Base-by-base conservation (phyloP, 192 early-diverging fungal species). In the Coemansia sp. region DNA sequence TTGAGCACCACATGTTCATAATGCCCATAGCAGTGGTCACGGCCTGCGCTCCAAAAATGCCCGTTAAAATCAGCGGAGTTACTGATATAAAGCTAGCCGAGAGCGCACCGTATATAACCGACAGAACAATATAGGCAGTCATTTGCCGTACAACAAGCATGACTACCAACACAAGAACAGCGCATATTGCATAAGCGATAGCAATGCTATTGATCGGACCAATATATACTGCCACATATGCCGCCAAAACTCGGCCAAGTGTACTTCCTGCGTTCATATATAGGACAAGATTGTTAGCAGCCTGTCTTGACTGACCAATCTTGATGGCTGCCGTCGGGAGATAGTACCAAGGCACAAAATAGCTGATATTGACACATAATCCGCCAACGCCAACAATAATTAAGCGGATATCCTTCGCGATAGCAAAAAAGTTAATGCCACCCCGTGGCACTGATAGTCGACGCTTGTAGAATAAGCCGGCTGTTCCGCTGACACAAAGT, bases 181-280 rank as follows among this genome's bases (percentile, higher is more conserved):
- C 57, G 54, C 75, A 77, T 21, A 67, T 64, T 0, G 25, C 19
- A 39, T 77, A 71, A 1, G 75, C 56, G n/a, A 59, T 37, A 12
- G 59, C 52, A 10, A 70, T 67, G 54, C 69, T 71, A 65, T 77
- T 77, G 45, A 71, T 77, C 23, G 75, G 69, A 3, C 75, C 75
- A 6, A 56, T n/a, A 23, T 50, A 22, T 12, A 62, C 23, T 3
- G 75, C 59, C 21, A 57, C 52, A 23, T 68, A 70, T 5, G 69
- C 75, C 10, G 69, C 64, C 21, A 77, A 15, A 19, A 77, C 48
- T 6, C 75, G 17, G 27, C 75, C 75, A 5, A 27, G 57, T 24
- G 75, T 77, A 49, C 65, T 77, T 15, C 75, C 69, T 21, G 69
- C 69, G 55, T 77, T 77, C 75, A 77, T 77, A 25, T 68, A 77